These are phyloP conservation scores for Termitomyces sp. DNA, from an alignment of 1,284 basidiomycete species.

Conservation along the genomic window DNA sequence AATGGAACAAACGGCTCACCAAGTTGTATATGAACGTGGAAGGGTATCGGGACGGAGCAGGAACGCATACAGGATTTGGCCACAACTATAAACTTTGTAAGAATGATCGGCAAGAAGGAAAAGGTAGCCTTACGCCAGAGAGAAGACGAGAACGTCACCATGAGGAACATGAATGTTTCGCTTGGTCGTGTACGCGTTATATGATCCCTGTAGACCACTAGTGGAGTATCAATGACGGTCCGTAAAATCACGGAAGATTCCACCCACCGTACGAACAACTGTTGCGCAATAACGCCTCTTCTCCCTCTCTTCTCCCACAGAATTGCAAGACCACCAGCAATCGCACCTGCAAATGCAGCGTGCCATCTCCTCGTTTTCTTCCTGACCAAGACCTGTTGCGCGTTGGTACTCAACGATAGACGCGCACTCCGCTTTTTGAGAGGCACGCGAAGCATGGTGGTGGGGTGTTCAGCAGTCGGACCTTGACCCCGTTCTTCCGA, in stretches of 20 bases:
- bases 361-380: constrained; percentile 81
- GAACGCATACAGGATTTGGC: constrained; percentile 87
- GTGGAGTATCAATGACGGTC: neutral
- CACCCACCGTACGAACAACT: constrained; percentile 81
- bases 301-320: constrained; percentile 75
- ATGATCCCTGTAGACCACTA: constrained; percentile 82
- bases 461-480: constrained; percentile 23
- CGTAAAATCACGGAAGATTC: neutral
- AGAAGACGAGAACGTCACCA: constrained; percentile 83
- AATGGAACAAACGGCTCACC: constrained; percentile 41
- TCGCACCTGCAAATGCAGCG: constrained; percentile 79
- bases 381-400: constrained; percentile 55
- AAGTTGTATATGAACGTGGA: constrained; percentile 68
- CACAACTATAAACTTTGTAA: constrained; percentile 47
- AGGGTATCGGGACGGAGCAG: constrained; percentile 81
- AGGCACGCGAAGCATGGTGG: constrained; percentile 24
- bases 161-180: constrained; percentile 74
- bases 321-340: constrained; percentile 80
- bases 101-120: neutral
- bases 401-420: constrained; percentile 57
- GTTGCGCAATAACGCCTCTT: constrained; percentile 79
- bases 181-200: constrained; percentile 66
- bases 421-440: constrained; percentile 37
- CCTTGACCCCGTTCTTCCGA: constrained; percentile 21
- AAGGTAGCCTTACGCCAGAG: constrained; percentile 52